phyloP scores from a whole-genome alignment of 129 eudicot genomes.

The Heracleum sosnowskyi region DNA sequence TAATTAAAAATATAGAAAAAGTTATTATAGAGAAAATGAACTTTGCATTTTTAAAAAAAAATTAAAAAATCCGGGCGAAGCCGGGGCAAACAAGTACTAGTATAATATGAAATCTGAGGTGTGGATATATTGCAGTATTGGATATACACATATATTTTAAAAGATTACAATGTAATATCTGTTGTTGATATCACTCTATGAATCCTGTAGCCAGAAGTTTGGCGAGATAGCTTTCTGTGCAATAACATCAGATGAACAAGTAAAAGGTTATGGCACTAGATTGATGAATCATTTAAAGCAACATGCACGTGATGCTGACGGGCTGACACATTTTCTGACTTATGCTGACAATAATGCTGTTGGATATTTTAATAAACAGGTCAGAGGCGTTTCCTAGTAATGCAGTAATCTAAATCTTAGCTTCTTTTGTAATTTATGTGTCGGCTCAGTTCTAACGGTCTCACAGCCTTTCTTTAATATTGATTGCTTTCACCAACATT shows the following conservation, averaged over 20 bases:
- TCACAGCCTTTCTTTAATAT: not conserved
- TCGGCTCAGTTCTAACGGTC: not conserved
- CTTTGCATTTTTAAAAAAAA: too few relatives aligned
- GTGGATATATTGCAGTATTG: not conserved
- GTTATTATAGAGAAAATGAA: too few relatives aligned
- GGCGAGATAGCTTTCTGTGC: conserved; percentile 99
- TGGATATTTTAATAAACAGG: conserved; percentile 98
- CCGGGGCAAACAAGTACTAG: too few relatives aligned
- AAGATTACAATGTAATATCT: not conserved
- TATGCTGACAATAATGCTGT: conserved; percentile 98
- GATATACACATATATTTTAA: not conserved
- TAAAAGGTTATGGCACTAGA: conserved; percentile 96
- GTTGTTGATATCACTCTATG: conserved; percentile 10
- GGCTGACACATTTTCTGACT: conserved; percentile 93
- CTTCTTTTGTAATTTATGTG: not conserved
- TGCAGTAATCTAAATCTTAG: not conserved
- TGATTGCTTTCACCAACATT: not conserved
- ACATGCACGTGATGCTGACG: conserved; percentile 92
- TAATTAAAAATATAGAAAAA: too few relatives aligned
- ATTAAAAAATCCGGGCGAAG: too few relatives aligned
- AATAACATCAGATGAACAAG: conserved; percentile 96
- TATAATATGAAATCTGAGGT: not conserved
- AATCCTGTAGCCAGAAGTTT: conserved; percentile 68
- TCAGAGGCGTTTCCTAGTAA: conserved; percentile 17
- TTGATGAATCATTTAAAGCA: conserved; percentile 91